Conservation (phyloP, 1,284 basidiomycete genomes). For the Fomitopsis palustris region DNA sequence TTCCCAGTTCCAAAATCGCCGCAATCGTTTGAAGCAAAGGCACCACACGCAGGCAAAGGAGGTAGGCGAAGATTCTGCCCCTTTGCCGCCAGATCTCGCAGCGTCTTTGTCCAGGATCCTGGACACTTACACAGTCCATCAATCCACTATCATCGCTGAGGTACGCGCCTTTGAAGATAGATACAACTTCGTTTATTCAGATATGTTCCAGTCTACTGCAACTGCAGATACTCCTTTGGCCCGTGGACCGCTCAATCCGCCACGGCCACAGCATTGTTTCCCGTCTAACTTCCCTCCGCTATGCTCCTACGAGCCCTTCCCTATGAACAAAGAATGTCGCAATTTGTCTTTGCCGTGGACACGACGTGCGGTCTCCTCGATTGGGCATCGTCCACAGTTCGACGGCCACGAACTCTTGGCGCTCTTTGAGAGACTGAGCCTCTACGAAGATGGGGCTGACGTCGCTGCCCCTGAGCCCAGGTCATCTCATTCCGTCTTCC, state of each 20-base stretch:
- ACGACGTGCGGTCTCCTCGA: background rate
- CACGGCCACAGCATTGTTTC: constrained; percentile 32
- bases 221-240: constrained; percentile 5
- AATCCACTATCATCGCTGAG: too few species aligned
- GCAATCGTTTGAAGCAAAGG: constrained; percentile 31
- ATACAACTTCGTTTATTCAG: background rate
- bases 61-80: background rate
- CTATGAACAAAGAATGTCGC: background rate
- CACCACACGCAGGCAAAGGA: background rate
- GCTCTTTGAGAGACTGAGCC: background rate
- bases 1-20: constrained; percentile 35
- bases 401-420: background rate
- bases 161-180: background rate
- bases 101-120: background rate
- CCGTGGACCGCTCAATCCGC: constrained; percentile 5
- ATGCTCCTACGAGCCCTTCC: constrained; percentile 26
- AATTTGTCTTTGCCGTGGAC: constrained; percentile 5
- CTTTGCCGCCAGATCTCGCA: background rate
- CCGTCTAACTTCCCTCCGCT: constrained; percentile 29
- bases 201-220: background rate
- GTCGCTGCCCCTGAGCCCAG: too few species aligned
- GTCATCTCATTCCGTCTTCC: too few species aligned
- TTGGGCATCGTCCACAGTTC: background rate
- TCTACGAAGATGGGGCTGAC: too few species aligned
- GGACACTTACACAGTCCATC: background rate